Conservation (phyloP, 768 basidiomycete genomes). For the Lyophyllum atratum region DNA sequence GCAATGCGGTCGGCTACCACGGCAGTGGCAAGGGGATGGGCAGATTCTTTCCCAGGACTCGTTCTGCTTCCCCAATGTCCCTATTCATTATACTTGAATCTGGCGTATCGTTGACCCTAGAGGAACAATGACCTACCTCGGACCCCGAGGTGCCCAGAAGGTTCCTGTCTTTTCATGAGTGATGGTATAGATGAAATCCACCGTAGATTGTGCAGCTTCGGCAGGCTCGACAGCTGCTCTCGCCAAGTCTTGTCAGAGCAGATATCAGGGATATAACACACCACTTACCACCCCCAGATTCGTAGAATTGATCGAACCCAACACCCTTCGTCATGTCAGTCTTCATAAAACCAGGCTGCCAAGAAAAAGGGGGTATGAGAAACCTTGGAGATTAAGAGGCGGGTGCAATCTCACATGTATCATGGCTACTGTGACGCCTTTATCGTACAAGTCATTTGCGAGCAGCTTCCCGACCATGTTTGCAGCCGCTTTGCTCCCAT, state of each 20-base stretch:
- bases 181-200: conserved; percentile 37
- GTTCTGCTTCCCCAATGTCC: conserved; percentile 46
- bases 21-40: conserved; percentile 41
- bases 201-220: conserved; percentile 38
- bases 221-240: conserved; percentile 42
- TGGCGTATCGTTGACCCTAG: too few species aligned
- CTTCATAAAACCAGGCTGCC: conserved; percentile 48
- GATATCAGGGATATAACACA: not conserved
- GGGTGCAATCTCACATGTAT: conserved; percentile 38
- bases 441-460: conserved; percentile 37
- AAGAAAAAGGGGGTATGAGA: not conserved
- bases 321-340: conserved; percentile 48
- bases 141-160: conserved; percentile 48
- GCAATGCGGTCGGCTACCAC: conserved; percentile 32
- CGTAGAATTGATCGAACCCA: conserved; percentile 45
- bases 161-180: conserved; percentile 37
- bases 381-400: not conserved
- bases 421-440: conserved; percentile 41
- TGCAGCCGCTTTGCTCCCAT: conserved; percentile 47
- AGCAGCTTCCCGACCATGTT: conserved; percentile 51
- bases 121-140: conserved; percentile 31
- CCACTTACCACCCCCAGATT: conserved; percentile 41
- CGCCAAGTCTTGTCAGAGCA: not conserved
- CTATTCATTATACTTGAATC: conserved; percentile 17
- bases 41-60: conserved; percentile 39